Conservation (phyloP, 2,329 filamentous ascomycete species). For the Talaromyces islandicus region DNA sequence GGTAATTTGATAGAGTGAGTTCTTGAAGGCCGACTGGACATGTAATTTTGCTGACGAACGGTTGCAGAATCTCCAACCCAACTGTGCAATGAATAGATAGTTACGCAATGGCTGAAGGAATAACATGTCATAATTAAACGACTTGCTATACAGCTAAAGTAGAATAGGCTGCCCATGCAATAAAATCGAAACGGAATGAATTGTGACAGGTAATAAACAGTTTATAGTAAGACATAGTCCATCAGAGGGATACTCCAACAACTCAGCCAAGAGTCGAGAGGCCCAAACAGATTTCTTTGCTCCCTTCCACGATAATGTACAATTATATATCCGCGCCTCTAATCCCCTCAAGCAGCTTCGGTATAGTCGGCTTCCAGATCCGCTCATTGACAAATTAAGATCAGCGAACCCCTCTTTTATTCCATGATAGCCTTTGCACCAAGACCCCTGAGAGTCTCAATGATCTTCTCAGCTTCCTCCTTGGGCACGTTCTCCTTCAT, state of each 20-base stretch:
- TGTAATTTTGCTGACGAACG: neutral
- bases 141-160: neutral
- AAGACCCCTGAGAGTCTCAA: conserved; percentile 86
- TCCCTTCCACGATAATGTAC: conserved; percentile 13
- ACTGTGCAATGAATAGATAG: conserved; percentile 1
- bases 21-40: neutral
- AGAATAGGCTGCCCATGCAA: neutral
- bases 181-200: neutral
- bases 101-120: neutral
- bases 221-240: conserved; percentile 8
- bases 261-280: conserved; percentile 3
- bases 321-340: neutral
- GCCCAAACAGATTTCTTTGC: conserved; percentile 10
- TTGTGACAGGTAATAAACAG: conserved; percentile 1
- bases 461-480: conserved; percentile 98
- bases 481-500: conserved; percentile 99
- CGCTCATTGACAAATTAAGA: neutral
- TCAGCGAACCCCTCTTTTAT: conserved; percentile 43
- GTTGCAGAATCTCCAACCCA: conserved; percentile 12
- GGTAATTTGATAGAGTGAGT: conserved; percentile 58
- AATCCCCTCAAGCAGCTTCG: neutral
- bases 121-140: neutral
- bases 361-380: neutral
- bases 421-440: conserved; percentile 89
- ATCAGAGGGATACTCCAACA: conserved; percentile 6